Evolutionary conservation across 1,139 yeast species (phyloP).

Genomic region (Lodderomyces oxycetoniae): DNA sequence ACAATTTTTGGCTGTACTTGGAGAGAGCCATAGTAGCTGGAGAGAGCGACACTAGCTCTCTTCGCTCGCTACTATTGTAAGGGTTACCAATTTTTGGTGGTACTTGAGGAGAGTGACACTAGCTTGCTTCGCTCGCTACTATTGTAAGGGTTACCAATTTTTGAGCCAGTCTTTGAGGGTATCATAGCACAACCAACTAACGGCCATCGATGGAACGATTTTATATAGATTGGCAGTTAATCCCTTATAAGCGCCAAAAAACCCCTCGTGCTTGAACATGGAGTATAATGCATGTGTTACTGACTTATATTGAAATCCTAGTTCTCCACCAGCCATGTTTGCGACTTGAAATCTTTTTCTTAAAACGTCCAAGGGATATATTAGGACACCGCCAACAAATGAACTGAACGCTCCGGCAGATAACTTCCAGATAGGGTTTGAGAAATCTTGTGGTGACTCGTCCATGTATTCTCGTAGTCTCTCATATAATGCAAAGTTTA

Average conservation of each 20-base stretch:
- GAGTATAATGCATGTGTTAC: conserved; percentile 67
- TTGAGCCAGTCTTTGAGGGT: conserved; percentile 43
- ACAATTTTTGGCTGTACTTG: no score
- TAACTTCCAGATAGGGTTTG: conserved; percentile 54
- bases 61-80: no score
- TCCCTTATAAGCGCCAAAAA: conserved; percentile 81
- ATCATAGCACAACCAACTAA: conserved; percentile 87
- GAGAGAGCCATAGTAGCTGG: no score
- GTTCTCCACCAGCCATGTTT: conserved; percentile 68
- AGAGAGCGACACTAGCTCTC: no score
- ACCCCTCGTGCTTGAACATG: conserved; percentile 71
- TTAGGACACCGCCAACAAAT: conserved; percentile 70
- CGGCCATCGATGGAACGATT: conserved; percentile 93
- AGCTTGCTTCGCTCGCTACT: no score
- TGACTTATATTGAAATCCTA: conserved; percentile 76
- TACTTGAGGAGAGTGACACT: no score
- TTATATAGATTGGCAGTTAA: conserved; percentile 83
- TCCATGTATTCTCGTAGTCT: conserved; percentile 58
- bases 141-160: conserved; percentile 26
- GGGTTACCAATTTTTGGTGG: conserved; percentile 29
- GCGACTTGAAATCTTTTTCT: conserved; percentile 90
- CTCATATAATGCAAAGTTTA: conserved; percentile 89
- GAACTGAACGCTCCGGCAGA: conserved; percentile 74
- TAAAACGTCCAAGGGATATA: conserved; percentile 86
- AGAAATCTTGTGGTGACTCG: conserved; percentile 29